phyloP scores from a whole-genome alignment of 441 rosid genomes.

The Erysimum cheiri region DNA sequence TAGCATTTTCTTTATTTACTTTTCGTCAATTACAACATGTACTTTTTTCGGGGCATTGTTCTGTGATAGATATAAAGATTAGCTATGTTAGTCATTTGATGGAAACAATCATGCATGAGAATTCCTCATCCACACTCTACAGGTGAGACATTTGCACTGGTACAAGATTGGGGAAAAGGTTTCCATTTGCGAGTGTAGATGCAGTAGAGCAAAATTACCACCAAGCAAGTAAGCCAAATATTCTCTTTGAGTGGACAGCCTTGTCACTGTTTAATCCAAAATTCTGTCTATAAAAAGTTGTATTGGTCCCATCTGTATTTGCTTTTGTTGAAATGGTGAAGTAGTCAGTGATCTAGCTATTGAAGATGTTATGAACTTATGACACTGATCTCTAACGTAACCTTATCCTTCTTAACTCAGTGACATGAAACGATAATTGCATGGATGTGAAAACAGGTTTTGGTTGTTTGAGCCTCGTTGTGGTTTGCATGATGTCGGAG shows the following conservation, averaged over 20 bases:
- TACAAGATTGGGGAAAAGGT: conserved; percentile 70
- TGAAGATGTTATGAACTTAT: background rate
- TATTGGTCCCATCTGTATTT: background rate
- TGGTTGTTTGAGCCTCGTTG: conserved; percentile 99
- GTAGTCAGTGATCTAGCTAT: background rate
- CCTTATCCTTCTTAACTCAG: conserved; percentile 10
- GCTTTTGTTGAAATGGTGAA: background rate
- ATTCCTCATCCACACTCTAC: conserved; percentile 35
- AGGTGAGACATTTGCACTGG: conserved; percentile 99
- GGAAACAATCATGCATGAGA: conserved; percentile 15
- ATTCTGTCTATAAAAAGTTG: background rate
- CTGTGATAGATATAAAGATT: conserved; percentile 24
- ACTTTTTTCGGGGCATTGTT: background rate
- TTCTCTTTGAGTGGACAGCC: background rate
- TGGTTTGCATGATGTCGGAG: conserved; percentile 85
- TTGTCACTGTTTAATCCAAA: background rate
- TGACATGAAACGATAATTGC: conserved; percentile 26
- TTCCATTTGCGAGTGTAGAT: conserved; percentile 88
- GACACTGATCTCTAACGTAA: background rate
- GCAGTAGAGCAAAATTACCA: conserved; percentile 85
- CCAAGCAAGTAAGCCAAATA: conserved; percentile 83
- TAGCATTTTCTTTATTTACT: conserved; percentile 12
- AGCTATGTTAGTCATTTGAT: conserved; percentile 7
- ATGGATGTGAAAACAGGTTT: conserved; percentile 58
- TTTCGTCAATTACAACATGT: conserved; percentile 27